Percentiles rank a stretch among this genome's conserved stretches.
phyloP scores from a whole-genome alignment of 75 land plant species.

The Pinus albicaulis region DNA sequence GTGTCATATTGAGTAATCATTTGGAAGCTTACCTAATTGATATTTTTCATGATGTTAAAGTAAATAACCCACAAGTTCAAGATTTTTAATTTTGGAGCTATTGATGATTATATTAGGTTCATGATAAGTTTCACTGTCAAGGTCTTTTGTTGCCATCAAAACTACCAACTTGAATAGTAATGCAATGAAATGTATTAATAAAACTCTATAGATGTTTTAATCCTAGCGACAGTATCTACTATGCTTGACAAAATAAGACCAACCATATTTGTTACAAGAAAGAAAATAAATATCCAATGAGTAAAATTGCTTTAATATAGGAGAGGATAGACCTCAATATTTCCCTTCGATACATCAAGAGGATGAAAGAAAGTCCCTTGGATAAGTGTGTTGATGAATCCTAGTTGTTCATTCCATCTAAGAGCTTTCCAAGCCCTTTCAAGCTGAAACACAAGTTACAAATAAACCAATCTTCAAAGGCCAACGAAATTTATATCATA shows the following conservation, averaged over 20 bases:
- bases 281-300: background rate
- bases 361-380: conserved; percentile 60
- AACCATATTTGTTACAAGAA: background rate
- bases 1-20: too few relatives aligned
- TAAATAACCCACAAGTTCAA: too few relatives aligned
- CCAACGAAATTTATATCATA: background rate
- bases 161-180: too few relatives aligned
- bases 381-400: conserved; percentile 34
- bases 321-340: conserved; percentile 42
- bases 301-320: background rate
- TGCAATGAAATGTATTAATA: background rate
- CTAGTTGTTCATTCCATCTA: conserved; percentile 65
- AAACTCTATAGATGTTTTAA: background rate
- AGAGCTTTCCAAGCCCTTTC: conserved; percentile 83
- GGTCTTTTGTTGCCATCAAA: too few relatives aligned
- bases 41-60: too few relatives aligned
- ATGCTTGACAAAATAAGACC: background rate
- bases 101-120: too few relatives aligned
- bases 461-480: background rate
- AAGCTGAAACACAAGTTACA: conserved; percentile 39
- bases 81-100: too few relatives aligned
- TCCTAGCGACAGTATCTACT: background rate
- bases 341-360: conserved; percentile 35
- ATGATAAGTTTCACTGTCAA: too few relatives aligned
- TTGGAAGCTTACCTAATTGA: too few relatives aligned